Evolutionary conservation across 345 rosid species (phyloP).

Genomic region (Crucihimalaya himalaica): DNA sequence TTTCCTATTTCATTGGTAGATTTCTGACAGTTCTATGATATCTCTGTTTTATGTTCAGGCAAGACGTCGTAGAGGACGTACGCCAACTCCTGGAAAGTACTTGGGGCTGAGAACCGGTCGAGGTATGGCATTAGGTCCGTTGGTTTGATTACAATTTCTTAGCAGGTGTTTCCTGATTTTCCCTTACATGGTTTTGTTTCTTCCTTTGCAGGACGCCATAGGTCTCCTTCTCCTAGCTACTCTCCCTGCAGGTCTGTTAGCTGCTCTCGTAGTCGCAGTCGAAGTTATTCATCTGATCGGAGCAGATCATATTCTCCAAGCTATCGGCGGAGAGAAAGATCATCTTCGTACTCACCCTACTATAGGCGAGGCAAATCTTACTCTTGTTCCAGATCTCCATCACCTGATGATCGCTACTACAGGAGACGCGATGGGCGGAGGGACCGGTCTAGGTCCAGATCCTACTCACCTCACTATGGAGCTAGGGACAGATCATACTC

Average conservation of each 20-base stretch:
- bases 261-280: constrained; percentile 54
- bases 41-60: constrained; percentile 52
- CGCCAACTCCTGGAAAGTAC: constrained; percentile 96
- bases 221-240: constrained; percentile 50
- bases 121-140: constrained; percentile 45
- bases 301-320: constrained; percentile 63
- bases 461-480: constrained; percentile 45
- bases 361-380: constrained; percentile 41
- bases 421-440: constrained; percentile 38
- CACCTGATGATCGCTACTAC: constrained; percentile 46
- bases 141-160: neutral
- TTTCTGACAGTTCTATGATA: constrained; percentile 13
- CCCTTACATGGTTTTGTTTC: neutral
- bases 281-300: constrained; percentile 54
- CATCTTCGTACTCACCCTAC: constrained; percentile 46
- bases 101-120: constrained; percentile 66
- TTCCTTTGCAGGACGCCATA: constrained; percentile 42
- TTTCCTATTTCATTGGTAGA: neutral
- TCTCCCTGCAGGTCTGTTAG: constrained; percentile 55
- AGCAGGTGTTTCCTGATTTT: neutral
- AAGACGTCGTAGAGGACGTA: constrained; percentile 77
- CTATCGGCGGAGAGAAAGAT: constrained; percentile 38
- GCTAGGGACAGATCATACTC: constrained; percentile 36
- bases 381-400: constrained; percentile 53
- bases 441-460: constrained; percentile 42